These are phyloP conservation scores for Cystobasidium sp. DNA, from an alignment of 1,284 basidiomycete species.

Conservation along the genomic window DNA sequence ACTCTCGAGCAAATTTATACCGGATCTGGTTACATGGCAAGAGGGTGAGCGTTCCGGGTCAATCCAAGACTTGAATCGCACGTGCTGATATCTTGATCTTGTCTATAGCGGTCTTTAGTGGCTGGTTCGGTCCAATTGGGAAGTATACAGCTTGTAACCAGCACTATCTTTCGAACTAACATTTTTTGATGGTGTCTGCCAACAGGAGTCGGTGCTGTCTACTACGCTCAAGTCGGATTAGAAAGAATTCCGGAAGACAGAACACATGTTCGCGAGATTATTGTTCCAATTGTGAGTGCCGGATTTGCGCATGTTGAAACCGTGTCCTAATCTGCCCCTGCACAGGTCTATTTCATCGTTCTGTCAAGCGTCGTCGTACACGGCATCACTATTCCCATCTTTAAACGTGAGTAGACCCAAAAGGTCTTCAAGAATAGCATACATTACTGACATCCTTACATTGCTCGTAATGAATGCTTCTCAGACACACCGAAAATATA, in stretches of 20 bases:
- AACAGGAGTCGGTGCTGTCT: slow-evolving; percentile 57
- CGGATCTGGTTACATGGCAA: slow-evolving; percentile 52
- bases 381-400: slow-evolving; percentile 53
- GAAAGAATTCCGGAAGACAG: slow-evolving; percentile 59
- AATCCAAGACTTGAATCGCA: too few relatives aligned
- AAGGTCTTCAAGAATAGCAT: too few relatives aligned
- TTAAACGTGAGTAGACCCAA: too few relatives aligned
- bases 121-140: slow-evolving; percentile 59
- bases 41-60: slow-evolving; percentile 46
- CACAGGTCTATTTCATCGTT: slow-evolving; percentile 61
- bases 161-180: too few relatives aligned
- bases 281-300: slow-evolving; percentile 58
- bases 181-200: too few relatives aligned
- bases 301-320: too few relatives aligned
- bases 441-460: too few relatives aligned
- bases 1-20: slow-evolving; percentile 52
- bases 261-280: slow-evolving; percentile 56
- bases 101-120: slow-evolving; percentile 54
- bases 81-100: too few relatives aligned
- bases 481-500: slow-evolving; percentile 8
- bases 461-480: too few relatives aligned
- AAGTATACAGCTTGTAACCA: too few relatives aligned
- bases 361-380: slow-evolving; percentile 62
- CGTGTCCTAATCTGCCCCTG: background rate
- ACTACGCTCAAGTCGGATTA: slow-evolving; percentile 62